Evolutionary conservation across 345 rosid genomes (phyloP).

Genomic region (Eucalyptus lansdowneana): DNA sequence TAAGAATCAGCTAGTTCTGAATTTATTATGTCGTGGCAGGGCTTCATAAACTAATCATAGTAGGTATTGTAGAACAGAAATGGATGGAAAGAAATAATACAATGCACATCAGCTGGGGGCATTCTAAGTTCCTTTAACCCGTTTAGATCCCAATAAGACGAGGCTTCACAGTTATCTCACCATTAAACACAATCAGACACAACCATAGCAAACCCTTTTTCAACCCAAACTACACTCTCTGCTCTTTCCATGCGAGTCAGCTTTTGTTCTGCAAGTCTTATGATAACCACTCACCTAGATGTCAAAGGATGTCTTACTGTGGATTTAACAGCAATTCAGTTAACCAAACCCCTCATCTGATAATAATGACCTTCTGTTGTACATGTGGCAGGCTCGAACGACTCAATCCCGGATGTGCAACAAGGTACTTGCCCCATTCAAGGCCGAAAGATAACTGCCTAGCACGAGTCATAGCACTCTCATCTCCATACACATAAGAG

Average conservation of each 20-base stretch:
- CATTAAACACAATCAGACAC: background rate
- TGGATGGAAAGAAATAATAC: background rate
- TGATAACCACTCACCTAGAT: background rate
- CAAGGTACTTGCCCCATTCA: slow-evolving; percentile 38
- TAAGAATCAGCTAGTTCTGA: background rate
- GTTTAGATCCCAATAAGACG: background rate
- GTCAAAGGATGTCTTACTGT: background rate
- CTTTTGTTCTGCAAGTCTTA: background rate
- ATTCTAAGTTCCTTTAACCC: background rate
- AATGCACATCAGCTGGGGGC: background rate
- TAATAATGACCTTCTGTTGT: background rate
- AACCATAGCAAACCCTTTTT: background rate
- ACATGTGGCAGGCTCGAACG: slow-evolving; percentile 19
- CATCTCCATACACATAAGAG: background rate
- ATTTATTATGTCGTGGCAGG: background rate
- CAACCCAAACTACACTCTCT: background rate
- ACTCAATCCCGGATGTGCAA: slow-evolving; percentile 13
- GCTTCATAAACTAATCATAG: background rate
- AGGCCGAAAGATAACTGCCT: slow-evolving; percentile 58
- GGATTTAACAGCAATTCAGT: background rate
- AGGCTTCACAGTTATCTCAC: background rate
- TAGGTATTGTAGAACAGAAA: background rate
- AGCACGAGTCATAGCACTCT: slow-evolving; percentile 14
- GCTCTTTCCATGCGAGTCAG: background rate
- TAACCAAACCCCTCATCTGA: background rate